Evolutionary conservation across 305 asterid species (phyloP), one percentile per base, ranked within the genome.

Genomic region (Solanum hybrid): DNA sequence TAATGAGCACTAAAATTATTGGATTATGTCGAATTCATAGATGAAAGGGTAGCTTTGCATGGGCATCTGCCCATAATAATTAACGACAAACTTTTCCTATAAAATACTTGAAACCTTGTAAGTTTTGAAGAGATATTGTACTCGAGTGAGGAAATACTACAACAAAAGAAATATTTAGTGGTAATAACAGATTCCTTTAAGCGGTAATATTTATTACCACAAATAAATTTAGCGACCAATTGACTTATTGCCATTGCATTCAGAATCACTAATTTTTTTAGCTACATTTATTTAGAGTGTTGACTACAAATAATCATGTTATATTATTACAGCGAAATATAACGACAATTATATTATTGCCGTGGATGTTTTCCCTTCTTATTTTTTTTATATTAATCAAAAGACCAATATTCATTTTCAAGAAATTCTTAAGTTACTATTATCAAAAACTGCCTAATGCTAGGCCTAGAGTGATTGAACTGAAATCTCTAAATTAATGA

Each of bases 101-200:
- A 6, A 29, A 29, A 1, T 73, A 29, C 11, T 13, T 73, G 22
- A 73, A 27, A 27, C 36, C 79, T 29, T 29, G n/a, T 73, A 29
- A 71, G 6, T 4, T 71, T 26, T 71, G 34, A 27, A 69, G 31
- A 69, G 0, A 10, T 69, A 69, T 69, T 4, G 4, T 24, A 69
- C 2, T 10, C 5, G 0, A 1, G 12, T 0, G 5, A 0, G n/a
- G 6, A 32, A 4, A 12, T 20, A 14, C 64, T 14, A 0, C 0
- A 46, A 14, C 8, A 46, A 46, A 46, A 46, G 24, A 60, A 60
- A 60, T 8, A 60, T 60, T 60, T 22, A 60, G n/a, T 60, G 72
- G 11, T 20, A 60, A n/a, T 17, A 6, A 10, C 12, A 38, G 0
- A 64, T 22, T 64, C 4, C 6, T 20, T 7, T 20, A 7, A 64